Conservation (phyloP, 192 early-diverging fungal genomes). For the Oehlia diaphana region DNA sequence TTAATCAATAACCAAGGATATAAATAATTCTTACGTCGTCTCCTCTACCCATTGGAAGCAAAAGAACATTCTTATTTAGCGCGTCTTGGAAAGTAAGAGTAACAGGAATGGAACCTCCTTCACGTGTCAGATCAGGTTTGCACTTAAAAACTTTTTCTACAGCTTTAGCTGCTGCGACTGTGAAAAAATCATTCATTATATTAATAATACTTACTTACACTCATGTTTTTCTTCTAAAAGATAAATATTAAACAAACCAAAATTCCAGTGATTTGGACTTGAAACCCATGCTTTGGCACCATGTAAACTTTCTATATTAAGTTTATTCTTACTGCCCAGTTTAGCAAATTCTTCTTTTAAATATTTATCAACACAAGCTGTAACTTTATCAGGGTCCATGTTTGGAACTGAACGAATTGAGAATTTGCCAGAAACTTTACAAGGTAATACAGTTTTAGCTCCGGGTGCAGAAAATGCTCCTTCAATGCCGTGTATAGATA, state of each 20-base stretch:
- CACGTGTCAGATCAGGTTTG: conserved; percentile 94
- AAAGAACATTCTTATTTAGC: conserved; percentile 83
- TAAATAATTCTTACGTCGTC: conserved; percentile 62
- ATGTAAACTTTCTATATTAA: conserved; percentile 73
- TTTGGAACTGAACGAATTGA: conserved; percentile 95
- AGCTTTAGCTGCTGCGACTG: conserved; percentile 86
- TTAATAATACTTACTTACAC: background rate
- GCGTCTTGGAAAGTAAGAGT: conserved; percentile 98
- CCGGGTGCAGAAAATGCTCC: conserved; percentile 93
- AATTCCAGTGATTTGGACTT: conserved; percentile 90
- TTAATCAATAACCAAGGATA: background rate
- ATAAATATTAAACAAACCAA: conserved; percentile 47
- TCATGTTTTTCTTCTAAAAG: background rate
- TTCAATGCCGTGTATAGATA: conserved; percentile 96
- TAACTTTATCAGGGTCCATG: conserved; percentile 84
- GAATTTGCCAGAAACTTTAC: conserved; percentile 96
- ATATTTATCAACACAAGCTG: conserved; percentile 71
- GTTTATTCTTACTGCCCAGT: conserved; percentile 84
- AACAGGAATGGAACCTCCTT: conserved; percentile 97
- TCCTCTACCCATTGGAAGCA: conserved; percentile 93
- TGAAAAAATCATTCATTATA: background rate
- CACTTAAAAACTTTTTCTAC: conserved; percentile 89
- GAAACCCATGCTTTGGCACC: conserved; percentile 92
- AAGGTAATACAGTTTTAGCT: conserved; percentile 96
- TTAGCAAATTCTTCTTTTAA: conserved; percentile 86